Conservation (phyloP, 164 flowering plant species). For the Malania oleifera region DNA sequence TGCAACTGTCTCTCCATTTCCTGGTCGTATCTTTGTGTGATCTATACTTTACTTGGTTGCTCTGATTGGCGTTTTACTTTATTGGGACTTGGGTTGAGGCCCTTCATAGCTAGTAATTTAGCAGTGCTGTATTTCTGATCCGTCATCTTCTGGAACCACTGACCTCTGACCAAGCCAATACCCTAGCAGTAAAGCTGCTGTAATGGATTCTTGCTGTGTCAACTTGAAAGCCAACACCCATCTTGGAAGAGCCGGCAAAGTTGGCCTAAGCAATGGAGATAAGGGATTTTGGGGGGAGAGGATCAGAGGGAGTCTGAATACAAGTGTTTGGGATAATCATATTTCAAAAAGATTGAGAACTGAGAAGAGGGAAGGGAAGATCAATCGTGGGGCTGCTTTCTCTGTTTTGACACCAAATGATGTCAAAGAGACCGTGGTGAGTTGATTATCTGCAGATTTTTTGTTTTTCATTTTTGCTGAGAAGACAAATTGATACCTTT, state of each 20-base stretch:
- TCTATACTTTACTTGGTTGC: slow-evolving; percentile 34
- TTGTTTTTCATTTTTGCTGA: neutral
- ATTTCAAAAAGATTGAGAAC: slow-evolving; percentile 15
- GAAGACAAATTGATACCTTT: neutral
- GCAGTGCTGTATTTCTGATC: neutral
- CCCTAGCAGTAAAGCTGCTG: neutral
- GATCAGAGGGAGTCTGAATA: slow-evolving; percentile 27
- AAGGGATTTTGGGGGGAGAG: slow-evolving; percentile 45
- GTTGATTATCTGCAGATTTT: neutral
- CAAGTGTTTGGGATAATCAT: slow-evolving; percentile 13
- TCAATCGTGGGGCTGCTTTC: slow-evolving; percentile 31
- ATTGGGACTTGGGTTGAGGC: slow-evolving; percentile 8
- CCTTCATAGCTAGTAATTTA: slow-evolving; percentile 1
- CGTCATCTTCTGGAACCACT: neutral
- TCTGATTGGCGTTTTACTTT: slow-evolving; percentile 16
- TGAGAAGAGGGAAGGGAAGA: slow-evolving; percentile 14
- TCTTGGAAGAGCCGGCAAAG: slow-evolving; percentile 19
- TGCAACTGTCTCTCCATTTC: neutral
- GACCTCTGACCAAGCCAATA: too few relatives aligned
- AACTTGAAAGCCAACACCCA: slow-evolving; percentile 27
- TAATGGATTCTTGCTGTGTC: slow-evolving; percentile 44
- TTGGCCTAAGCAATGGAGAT: slow-evolving; percentile 18
- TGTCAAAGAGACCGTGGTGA: slow-evolving; percentile 33
- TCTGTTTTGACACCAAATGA: slow-evolving; percentile 47
- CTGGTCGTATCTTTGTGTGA: slow-evolving; percentile 25